A percentile compares a stretch with the other conserved stretches of the same genome.
phyloP scores from a whole-genome alignment of 768 basidiomycete genomes.

The Dendrothele bispora region DNA sequence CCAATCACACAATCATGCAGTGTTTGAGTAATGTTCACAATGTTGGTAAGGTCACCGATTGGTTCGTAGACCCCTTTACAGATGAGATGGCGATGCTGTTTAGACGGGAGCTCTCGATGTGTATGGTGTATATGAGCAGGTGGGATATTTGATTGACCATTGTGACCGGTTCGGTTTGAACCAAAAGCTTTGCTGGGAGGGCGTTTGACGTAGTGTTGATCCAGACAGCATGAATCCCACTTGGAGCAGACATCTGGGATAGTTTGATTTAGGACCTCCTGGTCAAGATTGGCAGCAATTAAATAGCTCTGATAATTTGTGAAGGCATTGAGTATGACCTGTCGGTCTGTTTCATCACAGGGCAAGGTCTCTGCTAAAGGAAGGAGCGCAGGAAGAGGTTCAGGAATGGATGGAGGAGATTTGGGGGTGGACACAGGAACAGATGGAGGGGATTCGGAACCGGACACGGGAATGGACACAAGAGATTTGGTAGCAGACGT shows the following conservation, averaged over 20 bases:
- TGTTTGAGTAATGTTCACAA: neutral
- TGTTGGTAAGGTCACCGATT: neutral
- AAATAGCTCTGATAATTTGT: neutral
- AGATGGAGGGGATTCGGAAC: too few species aligned
- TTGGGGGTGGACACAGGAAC: too few species aligned
- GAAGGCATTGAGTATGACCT: neutral
- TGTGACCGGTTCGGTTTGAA: neutral
- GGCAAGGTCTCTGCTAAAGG: too few species aligned
- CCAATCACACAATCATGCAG: neutral
- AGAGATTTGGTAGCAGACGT: too few species aligned
- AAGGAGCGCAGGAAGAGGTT: too few species aligned
- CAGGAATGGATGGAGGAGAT: too few species aligned
- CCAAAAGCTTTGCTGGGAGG: neutral
- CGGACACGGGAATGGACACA: too few species aligned
- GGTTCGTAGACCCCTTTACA: neutral
- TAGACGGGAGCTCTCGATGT: neutral
- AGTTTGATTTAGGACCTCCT: neutral
- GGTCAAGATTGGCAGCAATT: neutral
- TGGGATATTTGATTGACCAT: neutral
- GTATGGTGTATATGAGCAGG: neutral
- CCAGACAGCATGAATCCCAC: neutral
- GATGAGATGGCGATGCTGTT: neutral
- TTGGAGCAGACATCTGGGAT: neutral
- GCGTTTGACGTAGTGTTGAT: neutral
- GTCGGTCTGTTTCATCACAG: neutral